Conservation (phyloP, 2,329 filamentous ascomycete genomes). For the Penicillium sp. region DNA sequence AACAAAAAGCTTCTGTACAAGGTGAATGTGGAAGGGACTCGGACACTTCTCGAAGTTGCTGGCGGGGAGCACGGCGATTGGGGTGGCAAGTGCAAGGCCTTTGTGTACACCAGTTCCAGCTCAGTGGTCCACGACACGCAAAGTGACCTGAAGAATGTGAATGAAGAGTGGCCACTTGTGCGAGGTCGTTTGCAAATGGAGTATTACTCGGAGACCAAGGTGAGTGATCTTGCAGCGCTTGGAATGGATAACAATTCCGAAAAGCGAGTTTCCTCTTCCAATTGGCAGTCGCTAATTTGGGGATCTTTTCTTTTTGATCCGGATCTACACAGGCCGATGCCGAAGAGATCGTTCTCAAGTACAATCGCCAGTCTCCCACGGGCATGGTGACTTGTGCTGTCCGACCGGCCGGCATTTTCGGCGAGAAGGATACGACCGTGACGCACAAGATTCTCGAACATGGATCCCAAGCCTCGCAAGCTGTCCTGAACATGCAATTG, state of each 20-base stretch:
- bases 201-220: conserved; percentile 90
- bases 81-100: conserved; percentile 59
- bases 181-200: conserved; percentile 64
- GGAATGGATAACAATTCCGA: too few species aligned
- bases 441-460: conserved; percentile 69
- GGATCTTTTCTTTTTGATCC: too few species aligned
- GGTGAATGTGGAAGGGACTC: conserved; percentile 85
- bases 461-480: conserved; percentile 50
- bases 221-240: conserved; percentile 26
- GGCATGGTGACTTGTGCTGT: conserved; percentile 71
- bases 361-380: conserved; percentile 56
- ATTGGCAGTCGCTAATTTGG: too few species aligned
- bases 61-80: conserved; percentile 60
- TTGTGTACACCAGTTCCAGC: conserved; percentile 87
- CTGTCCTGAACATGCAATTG: conserved; percentile 71
- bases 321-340: conserved; percentile 57
- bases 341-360: conserved; percentile 71
- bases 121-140: conserved; percentile 80
- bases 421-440: conserved; percentile 75
- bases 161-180: conserved; percentile 75
- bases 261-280: too few species aligned
- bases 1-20: conserved; percentile 61
- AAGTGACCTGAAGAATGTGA: conserved; percentile 72
- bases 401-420: conserved; percentile 83
- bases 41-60: conserved; percentile 60